Percentiles rank a stretch among this genome's conserved stretches.
Conservation (phyloP, 2,329 filamentous ascomycete species). For the Trichoderma brevicompactum region DNA sequence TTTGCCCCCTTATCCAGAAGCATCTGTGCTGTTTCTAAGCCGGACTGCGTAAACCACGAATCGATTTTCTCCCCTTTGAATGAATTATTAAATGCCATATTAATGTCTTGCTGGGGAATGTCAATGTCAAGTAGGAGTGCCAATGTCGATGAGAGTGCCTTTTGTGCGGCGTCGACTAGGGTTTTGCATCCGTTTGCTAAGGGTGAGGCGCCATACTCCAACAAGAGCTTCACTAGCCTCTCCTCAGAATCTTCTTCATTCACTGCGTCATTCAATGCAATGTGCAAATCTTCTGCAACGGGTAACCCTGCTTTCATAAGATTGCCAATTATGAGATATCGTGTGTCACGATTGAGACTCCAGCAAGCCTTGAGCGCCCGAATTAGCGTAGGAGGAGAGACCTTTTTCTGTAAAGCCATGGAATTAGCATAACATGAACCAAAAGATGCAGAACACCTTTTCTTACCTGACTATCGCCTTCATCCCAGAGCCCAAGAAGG, state of each 20-base stretch:
- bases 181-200: conserved; percentile 57
- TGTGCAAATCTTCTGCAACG: conserved; percentile 54
- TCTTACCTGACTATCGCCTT: conserved; percentile 47
- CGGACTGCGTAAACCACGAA: conserved; percentile 53
- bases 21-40: conserved; percentile 52
- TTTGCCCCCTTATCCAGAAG: conserved; percentile 55
- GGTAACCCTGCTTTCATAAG: conserved; percentile 57
- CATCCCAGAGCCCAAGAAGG: conserved; percentile 53
- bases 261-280: conserved; percentile 55
- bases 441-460: too few species aligned
- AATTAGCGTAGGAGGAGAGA: conserved; percentile 53
- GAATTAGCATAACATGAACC: not conserved
- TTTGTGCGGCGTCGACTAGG: conserved; percentile 54
- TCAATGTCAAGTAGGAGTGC: conserved; percentile 49
- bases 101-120: conserved; percentile 50
- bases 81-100: conserved; percentile 49
- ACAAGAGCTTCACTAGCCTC: conserved; percentile 51
- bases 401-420: conserved; percentile 47
- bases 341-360: conserved; percentile 53
- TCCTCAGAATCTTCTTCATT: conserved; percentile 58
- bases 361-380: conserved; percentile 59
- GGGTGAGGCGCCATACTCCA: conserved; percentile 58
- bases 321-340: conserved; percentile 54
- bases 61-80: conserved; percentile 49
- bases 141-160: conserved; percentile 46